Evolutionary conservation across 495 filamentous ascomycete species (phyloP).

Genomic region (Aspergillus hancockii): DNA sequence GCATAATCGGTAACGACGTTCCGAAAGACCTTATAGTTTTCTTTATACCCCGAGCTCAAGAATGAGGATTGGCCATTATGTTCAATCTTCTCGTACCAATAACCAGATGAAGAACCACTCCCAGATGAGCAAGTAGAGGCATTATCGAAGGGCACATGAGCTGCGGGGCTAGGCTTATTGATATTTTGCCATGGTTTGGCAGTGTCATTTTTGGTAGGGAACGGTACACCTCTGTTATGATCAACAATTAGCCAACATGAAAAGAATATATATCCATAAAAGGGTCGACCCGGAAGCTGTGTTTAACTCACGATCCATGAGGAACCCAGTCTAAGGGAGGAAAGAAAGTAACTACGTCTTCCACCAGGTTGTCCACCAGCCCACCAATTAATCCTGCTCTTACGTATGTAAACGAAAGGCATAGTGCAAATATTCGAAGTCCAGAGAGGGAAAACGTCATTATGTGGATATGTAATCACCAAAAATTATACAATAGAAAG

Average conservation of each 20-base stretch:
- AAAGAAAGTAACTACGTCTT: neutral
- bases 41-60: conserved; percentile 21
- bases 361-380: neutral
- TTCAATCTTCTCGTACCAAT: conserved; percentile 38
- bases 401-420: neutral
- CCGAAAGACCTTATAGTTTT: conserved; percentile 37
- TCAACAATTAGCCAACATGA: neutral
- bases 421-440: neutral
- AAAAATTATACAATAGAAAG: conserved; percentile 8
- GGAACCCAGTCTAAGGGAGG: conserved; percentile 11
- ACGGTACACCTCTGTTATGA: conserved; percentile 23
- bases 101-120: conserved; percentile 14
- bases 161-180: conserved; percentile 2
- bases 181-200: conserved; percentile 22
- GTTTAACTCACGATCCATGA: conserved; percentile 13
- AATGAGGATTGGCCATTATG: conserved; percentile 38
- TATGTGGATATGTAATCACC: neutral
- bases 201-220: conserved; percentile 16
- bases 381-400: neutral
- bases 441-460: neutral
- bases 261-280: neutral
- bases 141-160: neutral
- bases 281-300: neutral
- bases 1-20: conserved; percentile 36
- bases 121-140: conserved; percentile 7